Evolutionary conservation across 1,284 basidiomycete genomes (phyloP), one percentile per base, ranked within the genome.

Genomic region (Paramarasmius palmivorus): DNA sequence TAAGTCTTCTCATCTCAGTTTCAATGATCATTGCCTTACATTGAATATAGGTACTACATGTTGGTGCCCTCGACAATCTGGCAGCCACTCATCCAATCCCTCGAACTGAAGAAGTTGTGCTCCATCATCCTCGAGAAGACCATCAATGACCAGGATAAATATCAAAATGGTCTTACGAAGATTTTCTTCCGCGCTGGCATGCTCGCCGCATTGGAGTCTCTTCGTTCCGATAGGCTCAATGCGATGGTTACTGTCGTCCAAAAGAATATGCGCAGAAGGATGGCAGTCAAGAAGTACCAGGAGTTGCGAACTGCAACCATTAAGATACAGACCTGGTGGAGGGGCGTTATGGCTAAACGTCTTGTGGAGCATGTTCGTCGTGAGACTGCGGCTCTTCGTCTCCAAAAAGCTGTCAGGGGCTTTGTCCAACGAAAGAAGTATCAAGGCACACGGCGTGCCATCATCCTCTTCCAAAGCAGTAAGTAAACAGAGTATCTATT

Each of bases 101-200:
- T 93, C 65, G 88, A 95, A 63, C 81, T 96, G 51, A 85, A 83
- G 60, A 77, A 78, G 4, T 82, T 99, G n/a, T 98, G 96, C 66
- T 82, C 86, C 7, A 77, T 86, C 52, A 96, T 99, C 61, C 78
- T 99, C 34, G 82, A 88, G 56, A 86, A 82, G 61, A 95, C 93
- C 0, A 91, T 98, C 66, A 88, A 88, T 39, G 96, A 99, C 61
- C 81, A 89, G 22, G 93, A 98, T 77, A 98, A 98, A 78, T 98
- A 97, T 71, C 97, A 99, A 74, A 86, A 90, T 63, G 97, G 97
- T 62, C 80, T 95, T 22, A 98, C 93, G 34, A 99, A 99, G 76
- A 97, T 99, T 65, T 99, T 99, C 78, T 99, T 99, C 84, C 87
- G 97, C 52, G 95, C 97, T 10, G 97, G 97, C 60, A 98, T 99